Evolutionary conservation across 306 rosid species (phyloP).

Genomic region (Medicago truncatula): DNA sequence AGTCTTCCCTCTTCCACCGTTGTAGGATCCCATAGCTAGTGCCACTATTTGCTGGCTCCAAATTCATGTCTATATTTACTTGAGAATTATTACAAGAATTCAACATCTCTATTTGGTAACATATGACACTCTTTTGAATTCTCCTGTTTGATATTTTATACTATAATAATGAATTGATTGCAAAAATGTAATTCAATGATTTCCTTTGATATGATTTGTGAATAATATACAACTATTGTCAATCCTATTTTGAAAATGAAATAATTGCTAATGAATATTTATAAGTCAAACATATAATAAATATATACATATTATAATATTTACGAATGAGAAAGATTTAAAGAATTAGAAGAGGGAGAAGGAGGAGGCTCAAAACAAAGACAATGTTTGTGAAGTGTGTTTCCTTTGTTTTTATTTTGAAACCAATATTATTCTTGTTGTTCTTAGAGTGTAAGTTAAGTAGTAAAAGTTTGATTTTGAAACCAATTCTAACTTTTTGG

Average conservation of each 20-base stretch:
- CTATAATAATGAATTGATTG: background rate
- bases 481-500: no score
- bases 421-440: background rate
- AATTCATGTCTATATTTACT: background rate
- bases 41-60: background rate
- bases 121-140: background rate
- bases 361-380: background rate
- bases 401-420: background rate
- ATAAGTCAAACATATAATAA: no score
- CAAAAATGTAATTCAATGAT: background rate
- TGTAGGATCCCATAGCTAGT: constrained; percentile 30
- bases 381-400: background rate
- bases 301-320: background rate
- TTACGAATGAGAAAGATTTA: constrained; percentile 1
- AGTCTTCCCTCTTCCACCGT: constrained; percentile 58
- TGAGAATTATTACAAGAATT: background rate
- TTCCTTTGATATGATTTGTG: no score
- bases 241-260: no score
- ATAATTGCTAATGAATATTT: no score
- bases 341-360: background rate
- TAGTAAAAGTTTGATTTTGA: no score
- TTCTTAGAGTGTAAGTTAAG: background rate
- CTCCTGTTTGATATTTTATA: background rate
- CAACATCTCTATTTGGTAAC: constrained; percentile 37
- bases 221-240: no score